Evolutionary conservation across 495 filamentous ascomycete genomes (phyloP).

Genomic region (Podospora sp.): DNA sequence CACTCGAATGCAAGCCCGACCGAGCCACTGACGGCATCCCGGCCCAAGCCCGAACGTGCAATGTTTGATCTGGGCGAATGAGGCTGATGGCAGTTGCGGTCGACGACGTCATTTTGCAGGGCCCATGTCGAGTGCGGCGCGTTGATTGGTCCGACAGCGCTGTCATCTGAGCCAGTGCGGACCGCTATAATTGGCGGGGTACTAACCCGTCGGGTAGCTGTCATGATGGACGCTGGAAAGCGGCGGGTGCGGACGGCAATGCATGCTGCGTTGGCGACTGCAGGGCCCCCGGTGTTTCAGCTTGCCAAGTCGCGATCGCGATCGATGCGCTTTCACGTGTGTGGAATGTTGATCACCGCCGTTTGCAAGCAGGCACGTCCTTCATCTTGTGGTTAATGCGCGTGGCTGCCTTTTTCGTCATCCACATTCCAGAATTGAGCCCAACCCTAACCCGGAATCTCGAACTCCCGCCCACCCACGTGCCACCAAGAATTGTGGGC

Average conservation of each 20-base stretch:
- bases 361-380: neutral
- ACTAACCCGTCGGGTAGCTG: neutral
- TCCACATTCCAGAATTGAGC: too few relatives aligned
- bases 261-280: slow-evolving; percentile 6
- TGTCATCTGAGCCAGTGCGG: slow-evolving; percentile 7
- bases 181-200: slow-evolving; percentile 4
- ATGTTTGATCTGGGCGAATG: slow-evolving; percentile 13
- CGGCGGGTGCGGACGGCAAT: slow-evolving; percentile 5
- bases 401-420: too few relatives aligned
- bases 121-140: neutral
- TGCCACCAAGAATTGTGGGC: too few relatives aligned
- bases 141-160: slow-evolving; percentile 2
- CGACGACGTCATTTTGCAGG: slow-evolving; percentile 10
- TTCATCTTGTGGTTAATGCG: too few relatives aligned
- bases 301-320: slow-evolving; percentile 9
- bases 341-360: neutral
- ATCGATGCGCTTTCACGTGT: slow-evolving; percentile 1
- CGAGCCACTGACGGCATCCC: slow-evolving; percentile 17
- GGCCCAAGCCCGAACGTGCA: neutral
- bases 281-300: slow-evolving; percentile 5
- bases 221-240: neutral
- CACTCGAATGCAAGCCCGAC: neutral
- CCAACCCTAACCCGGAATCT: too few relatives aligned
- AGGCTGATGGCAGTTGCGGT: slow-evolving; percentile 7
- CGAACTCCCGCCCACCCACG: too few relatives aligned